A percentile compares a stretch with the other conserved stretches of the same genome.
Conservation (phyloP, 805 yeast species). For the Candida ipomoeae region DNA sequence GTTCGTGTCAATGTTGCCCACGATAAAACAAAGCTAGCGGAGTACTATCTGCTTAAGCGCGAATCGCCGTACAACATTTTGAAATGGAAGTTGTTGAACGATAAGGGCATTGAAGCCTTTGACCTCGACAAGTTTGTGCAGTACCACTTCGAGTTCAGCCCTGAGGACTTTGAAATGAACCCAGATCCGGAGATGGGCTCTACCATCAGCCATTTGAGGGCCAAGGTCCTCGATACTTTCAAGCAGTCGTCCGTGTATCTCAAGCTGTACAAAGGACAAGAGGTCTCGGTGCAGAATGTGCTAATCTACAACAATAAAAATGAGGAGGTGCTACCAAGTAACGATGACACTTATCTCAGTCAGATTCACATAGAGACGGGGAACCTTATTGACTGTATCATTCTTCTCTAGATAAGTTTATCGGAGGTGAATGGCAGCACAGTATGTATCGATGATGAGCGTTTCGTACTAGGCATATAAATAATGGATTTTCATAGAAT, state of each 20-base stretch:
- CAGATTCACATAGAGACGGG: conserved; percentile 42
- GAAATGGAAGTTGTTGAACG: conserved; percentile 14
- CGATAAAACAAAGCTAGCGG: conserved; percentile 18
- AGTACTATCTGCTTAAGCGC: conserved; percentile 27
- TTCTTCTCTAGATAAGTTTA: conserved; percentile 4
- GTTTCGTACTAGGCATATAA: not conserved
- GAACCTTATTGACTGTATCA: conserved; percentile 29
- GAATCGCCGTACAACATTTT: conserved; percentile 24
- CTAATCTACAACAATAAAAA: conserved; percentile 27
- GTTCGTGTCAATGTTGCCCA: conserved; percentile 44
- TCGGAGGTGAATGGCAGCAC: not conserved
- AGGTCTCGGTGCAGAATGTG: conserved; percentile 19
- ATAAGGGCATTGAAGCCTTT: conserved; percentile 16
- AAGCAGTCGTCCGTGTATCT: conserved; percentile 33
- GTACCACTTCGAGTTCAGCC: conserved; percentile 75
- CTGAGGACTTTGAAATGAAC: conserved; percentile 66
- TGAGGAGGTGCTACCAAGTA: conserved; percentile 20
- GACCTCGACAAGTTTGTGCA: conserved; percentile 28
- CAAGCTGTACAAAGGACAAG: conserved; percentile 11
- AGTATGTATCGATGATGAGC: not conserved
- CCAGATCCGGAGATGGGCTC: conserved; percentile 67
- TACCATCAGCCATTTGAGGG: conserved; percentile 56
- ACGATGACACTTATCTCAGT: conserved; percentile 31
- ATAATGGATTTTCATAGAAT: not conserved
- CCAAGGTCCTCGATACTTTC: conserved; percentile 53